phyloP scores from a whole-genome alignment of 1,139 yeast genomes.

The Kodamaea suecica region DNA sequence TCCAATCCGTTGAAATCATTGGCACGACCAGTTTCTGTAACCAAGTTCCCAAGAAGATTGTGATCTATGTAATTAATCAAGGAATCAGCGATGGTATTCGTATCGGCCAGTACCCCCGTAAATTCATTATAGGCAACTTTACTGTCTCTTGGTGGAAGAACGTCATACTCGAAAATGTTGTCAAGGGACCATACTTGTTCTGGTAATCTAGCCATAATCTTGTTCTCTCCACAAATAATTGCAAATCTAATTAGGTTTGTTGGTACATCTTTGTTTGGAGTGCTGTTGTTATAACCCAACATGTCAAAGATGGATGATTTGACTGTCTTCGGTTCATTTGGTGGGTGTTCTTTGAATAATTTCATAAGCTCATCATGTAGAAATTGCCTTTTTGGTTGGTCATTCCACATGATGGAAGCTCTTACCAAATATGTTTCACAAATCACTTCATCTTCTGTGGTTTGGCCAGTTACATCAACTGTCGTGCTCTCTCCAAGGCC shows the following conservation, averaged over 20 bases:
- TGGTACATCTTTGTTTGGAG: slow-evolving; percentile 42
- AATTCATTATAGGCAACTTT: slow-evolving; percentile 27
- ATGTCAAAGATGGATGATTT: slow-evolving; percentile 18
- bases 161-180: slow-evolving; percentile 67
- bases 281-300: slow-evolving; percentile 14
- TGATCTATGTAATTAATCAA: slow-evolving; percentile 37
- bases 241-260: slow-evolving; percentile 62
- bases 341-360: slow-evolving; percentile 25
- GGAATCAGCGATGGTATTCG: slow-evolving; percentile 27
- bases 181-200: slow-evolving; percentile 56
- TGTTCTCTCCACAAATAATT: slow-evolving; percentile 65
- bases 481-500: slow-evolving; percentile 28
- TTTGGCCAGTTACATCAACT: slow-evolving; percentile 17
- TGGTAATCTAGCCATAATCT: slow-evolving; percentile 69
- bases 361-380: slow-evolving; percentile 42
- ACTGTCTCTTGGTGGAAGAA: slow-evolving; percentile 54
- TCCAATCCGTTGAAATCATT: background rate
- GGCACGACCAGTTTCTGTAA: slow-evolving; percentile 7
- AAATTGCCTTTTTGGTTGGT: slow-evolving; percentile 43
- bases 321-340: slow-evolving; percentile 9
- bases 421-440: slow-evolving; percentile 55
- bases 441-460: slow-evolving; percentile 25
- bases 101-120: slow-evolving; percentile 22
- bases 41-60: slow-evolving; percentile 30
- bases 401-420: slow-evolving; percentile 50